Base-by-base conservation (phyloP, 345 rosid species). In the Triadica sebifera region DNA sequence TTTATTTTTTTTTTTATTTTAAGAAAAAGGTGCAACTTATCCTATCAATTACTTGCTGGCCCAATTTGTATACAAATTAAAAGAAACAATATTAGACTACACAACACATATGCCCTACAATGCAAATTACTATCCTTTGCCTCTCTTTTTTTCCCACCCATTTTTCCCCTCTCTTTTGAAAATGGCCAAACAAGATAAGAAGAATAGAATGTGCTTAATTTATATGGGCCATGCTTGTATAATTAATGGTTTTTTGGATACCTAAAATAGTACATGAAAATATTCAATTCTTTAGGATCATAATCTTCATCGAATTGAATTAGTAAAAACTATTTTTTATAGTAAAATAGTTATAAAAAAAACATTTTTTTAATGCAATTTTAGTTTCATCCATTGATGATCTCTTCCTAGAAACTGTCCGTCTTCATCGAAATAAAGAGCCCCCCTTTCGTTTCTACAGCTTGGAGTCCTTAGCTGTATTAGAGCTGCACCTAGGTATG, bases 391-490 rank as follows among this genome's bases (percentile, higher is more conserved):
- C 29, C 10, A 70, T 79, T 66, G 77, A 76, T 67, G 69, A 74
- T 47, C 5, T 63, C 71, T 69, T 67, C 46, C 74, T 4, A 5
- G 51, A 34, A 69, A 47, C 65, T 70, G 77, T 69, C 29, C 77
- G 65, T 15, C 65, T 24, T 63, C 20, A 50, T 57, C 79, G 74
- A 60, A 62, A 62, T 39, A 59, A 75, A 24, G 38, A 67, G 56
- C 45, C 70, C 80, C 73, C 41, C 16, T 3, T 25, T 53, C 12
- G 16, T 12, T 11, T 50, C 56, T 66, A 72, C 82, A 67, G 53
- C 71, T 76, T 73, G 73, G 76, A 67, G 7, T 63, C 46, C 76
- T 72, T 79, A 76, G 83, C 85, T 76, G 83, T 72, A 50, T 77
- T 8, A 67, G 57, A 75, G 80, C 75, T 71, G 82, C 78, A 63